These are phyloP conservation scores for Scenedesmus sp. DNA, from an alignment of 163 green algal species.

Conservation along the genomic window DNA sequence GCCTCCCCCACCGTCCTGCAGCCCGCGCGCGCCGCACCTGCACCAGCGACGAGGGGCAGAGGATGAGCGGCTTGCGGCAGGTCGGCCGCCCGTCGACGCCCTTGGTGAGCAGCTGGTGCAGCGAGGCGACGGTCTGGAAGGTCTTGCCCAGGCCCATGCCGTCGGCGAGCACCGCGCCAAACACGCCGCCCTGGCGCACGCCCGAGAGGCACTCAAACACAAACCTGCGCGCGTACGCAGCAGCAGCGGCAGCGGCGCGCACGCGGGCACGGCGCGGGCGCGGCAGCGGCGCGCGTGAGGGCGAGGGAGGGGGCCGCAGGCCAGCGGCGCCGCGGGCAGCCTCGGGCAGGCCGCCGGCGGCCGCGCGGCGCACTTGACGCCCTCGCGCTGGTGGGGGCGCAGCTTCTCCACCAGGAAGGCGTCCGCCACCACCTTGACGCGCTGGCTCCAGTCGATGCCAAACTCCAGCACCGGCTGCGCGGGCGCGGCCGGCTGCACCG, in stretches of 20 bases:
- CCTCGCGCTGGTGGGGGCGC: slow-evolving; percentile 57
- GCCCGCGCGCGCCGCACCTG: slow-evolving; percentile 35
- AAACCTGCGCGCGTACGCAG: slow-evolving; percentile 44
- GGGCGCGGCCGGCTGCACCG: not conserved
- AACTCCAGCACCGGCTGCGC: not conserved
- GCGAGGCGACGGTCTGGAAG: slow-evolving; percentile 55
- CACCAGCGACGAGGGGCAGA: slow-evolving; percentile 63
- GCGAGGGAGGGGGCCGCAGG: no score
- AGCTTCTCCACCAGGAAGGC: slow-evolving; percentile 48
- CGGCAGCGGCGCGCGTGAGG: no score
- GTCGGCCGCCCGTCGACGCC: slow-evolving; percentile 52
- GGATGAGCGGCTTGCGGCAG: slow-evolving; percentile 54
- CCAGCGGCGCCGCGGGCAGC: no score
- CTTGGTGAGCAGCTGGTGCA: slow-evolving; percentile 57
- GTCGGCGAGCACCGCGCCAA: slow-evolving; percentile 34
- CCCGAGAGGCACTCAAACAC: slow-evolving; percentile 64
- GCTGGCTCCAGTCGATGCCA: slow-evolving; percentile 12
- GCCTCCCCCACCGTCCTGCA: no score
- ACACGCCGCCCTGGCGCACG: slow-evolving; percentile 43
- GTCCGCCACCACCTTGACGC: slow-evolving; percentile 45
- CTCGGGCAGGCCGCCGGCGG: no score
- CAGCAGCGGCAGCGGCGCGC: not conserved
- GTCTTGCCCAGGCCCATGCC: slow-evolving; percentile 74
- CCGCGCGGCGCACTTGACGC: slow-evolving; percentile 45
- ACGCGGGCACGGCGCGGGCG: no score